A percentile compares a stretch with the other conserved stretches of the same genome.
These are phyloP conservation scores for Sporothrix inflata DNA, from an alignment of 2,329 filamentous ascomycete species.

Conservation along the genomic window DNA sequence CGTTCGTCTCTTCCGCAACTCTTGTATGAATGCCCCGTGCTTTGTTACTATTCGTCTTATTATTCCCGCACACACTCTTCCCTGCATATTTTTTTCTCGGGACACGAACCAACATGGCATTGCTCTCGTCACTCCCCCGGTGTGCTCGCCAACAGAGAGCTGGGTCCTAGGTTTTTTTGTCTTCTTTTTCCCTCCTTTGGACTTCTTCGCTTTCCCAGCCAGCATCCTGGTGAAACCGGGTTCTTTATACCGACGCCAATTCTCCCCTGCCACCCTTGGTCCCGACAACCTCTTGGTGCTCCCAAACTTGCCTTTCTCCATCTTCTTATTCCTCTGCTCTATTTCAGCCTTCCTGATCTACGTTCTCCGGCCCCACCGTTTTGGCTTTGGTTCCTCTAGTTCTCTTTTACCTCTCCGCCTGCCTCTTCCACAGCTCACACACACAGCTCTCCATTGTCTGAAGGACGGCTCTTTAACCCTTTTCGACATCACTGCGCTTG, in stretches of 20 bases:
- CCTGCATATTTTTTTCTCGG: slow-evolving; percentile 14
- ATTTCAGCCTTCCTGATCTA: not conserved
- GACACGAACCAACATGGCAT: slow-evolving; percentile 15
- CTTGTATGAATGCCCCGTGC: not conserved
- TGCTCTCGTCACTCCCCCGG: not conserved
- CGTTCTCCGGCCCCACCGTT: not conserved
- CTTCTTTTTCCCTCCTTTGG: not conserved
- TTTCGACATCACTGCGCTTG: not conserved
- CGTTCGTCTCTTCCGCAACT: not conserved
- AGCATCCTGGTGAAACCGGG: slow-evolving; percentile 33
- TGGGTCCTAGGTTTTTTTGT: not conserved
- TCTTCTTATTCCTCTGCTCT: not conserved
- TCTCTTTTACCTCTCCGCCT: not conserved
- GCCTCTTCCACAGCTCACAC: not conserved
- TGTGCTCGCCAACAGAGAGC: not conserved
- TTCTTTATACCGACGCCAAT: slow-evolving; percentile 31
- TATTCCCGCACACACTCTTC: not conserved
- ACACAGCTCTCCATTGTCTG: no score
- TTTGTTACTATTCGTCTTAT: not conserved
- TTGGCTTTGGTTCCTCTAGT: not conserved
- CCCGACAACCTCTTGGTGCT: not conserved
- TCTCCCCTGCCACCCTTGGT: not conserved
- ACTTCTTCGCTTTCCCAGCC: slow-evolving; percentile 34
- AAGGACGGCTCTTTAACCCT: not conserved
- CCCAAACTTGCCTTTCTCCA: not conserved